Percentiles rank a stretch among this genome's conserved stretches.
Conservation (phyloP, 2,329 filamentous ascomycete species). For the Scedosporium boydii region DNA sequence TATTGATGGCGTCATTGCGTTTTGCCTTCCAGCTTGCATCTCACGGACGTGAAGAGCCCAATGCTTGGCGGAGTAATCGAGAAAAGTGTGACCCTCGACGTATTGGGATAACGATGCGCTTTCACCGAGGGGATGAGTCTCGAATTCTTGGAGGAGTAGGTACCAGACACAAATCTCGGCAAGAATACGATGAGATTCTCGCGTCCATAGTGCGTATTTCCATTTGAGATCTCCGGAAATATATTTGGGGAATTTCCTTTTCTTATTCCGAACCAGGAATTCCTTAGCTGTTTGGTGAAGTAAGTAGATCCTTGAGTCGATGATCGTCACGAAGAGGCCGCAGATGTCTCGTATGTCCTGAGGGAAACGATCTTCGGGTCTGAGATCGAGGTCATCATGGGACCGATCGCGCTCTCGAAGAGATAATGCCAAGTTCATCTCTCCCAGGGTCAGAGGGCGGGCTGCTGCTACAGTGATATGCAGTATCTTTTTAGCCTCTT, state of each 20-base stretch:
- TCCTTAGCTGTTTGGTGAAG: constrained; percentile 23
- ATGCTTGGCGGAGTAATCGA: constrained; percentile 10
- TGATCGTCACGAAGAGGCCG: constrained; percentile 22
- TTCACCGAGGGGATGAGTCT: background rate
- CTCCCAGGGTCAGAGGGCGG: constrained; percentile 13
- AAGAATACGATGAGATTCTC: background rate
- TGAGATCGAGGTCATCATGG: background rate
- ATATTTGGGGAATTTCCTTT: no score
- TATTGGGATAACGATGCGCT: background rate
- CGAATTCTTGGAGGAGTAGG: background rate
- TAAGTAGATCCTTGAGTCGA: constrained; percentile 14
- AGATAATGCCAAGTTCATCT: constrained; percentile 14
- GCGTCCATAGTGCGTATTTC: background rate
- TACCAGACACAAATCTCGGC: background rate
- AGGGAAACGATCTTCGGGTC: constrained; percentile 5
- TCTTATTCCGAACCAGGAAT: constrained; percentile 13
- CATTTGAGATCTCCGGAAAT: background rate
- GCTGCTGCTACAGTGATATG: constrained; percentile 16
- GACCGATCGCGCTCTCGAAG: background rate
- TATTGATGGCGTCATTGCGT: background rate
- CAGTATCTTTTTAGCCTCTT: constrained; percentile 11
- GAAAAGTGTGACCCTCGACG: background rate
- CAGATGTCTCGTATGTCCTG: constrained; percentile 16
- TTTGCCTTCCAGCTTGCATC: background rate
- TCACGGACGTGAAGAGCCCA: constrained; percentile 10